Base-by-base conservation (phyloP, 495 filamentous ascomycete species). In the Podospora appendiculata region DNA sequence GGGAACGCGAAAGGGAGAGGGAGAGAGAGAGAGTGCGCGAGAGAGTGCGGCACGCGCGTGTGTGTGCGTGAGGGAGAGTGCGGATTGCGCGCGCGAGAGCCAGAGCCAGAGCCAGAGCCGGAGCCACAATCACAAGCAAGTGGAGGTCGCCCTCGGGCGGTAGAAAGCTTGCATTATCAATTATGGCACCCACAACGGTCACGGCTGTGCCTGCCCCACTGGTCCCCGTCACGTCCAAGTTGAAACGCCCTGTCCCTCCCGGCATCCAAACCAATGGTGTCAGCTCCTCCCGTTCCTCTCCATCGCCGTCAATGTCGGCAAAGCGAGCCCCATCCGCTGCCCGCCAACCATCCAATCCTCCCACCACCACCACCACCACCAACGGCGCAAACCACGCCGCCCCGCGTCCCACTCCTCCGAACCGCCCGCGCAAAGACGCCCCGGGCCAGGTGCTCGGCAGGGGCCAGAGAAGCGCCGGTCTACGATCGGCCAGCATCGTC, bases 181-280 rank as follows among this genome's bases (percentile, higher is more conserved):
- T 36, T 46, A 76, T 77, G 74, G 69, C 72, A 56, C 72, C 74
- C 35, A 56, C 72, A 45, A 38, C 36, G 10, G 13, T 13, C 10
- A 38, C 77, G 39, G 70, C 81, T 41, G 74, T 77, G 45, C 70
- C 64, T 32, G 79, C 78, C 56, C 25, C 25, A 25, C 25, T 25
- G 25, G 5, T 25, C 25, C 77, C 78, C 12, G 70, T 75, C 59
- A 67, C 80, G 51, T 77, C 77, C 58, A 89, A 89, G 67, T 81
- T 85, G 59, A 89, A 89, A 68, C 85, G 86, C 34, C 85, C 86
- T 53, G 75, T 82, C 54, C 83, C 83, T 50, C 83, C 84, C 46
- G 79, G 82, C 41, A 73, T 82, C 46, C 84, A 86, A 60, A 77
- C 82, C 59, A 89, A 87, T 70, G 84, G 82, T 40, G 77, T 81